Base-by-base conservation (phyloP, 768 basidiomycete genomes). In the Russula olivacea region DNA sequence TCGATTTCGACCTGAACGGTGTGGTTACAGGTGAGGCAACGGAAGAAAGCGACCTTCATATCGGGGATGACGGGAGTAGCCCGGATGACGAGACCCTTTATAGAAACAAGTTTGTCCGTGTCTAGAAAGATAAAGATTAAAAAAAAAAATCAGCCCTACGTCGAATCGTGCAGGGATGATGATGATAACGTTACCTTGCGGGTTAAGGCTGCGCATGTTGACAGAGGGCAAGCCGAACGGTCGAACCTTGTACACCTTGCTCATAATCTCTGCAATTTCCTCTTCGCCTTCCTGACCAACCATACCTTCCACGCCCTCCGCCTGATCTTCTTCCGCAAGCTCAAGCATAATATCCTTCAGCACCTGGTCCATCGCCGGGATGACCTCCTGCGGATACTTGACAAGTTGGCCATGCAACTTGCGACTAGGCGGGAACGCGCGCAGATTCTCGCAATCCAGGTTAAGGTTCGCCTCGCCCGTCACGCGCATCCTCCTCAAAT, bases 11-110 rank as follows among this genome's bases (percentile, higher is more conserved):
- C 91, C 72, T 93, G 93, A 9, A 93, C 86, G n/a, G 97, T 98
- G 74, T 98, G 97, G 45, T 89, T 89, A 73, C 97, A 99, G 41
- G 88, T 89, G 30, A 92, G 79, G 76, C 97, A 99, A 59, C 95
- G 90, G 83, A 99, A 99, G 79, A 99, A 98, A 23, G 96, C 97
- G 67, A 86, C 85, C 76, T 96, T 95, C 97, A 99, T 98, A 75
- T 99, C 97, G 4, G 97, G 97, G 63, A 98, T 98, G 70, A 99
- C 90, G 12, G 96, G 93, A 0, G 97, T 98, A 0, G 95, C 91
- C 25, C 97, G 89, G 64, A 99, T 98, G 69, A 98, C 93, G 8
- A 99, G 85, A 61, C 97, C 97, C 73, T 96, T 97, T 77, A 99
- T 89, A 61, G 85, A 88, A 21, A 97, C 90, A 21, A 99, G 86